Percentiles rank a stretch among this genome's conserved stretches.
phyloP scores from a whole-genome alignment of 2,329 filamentous ascomycete genomes.

The Paecilomyces sp. region DNA sequence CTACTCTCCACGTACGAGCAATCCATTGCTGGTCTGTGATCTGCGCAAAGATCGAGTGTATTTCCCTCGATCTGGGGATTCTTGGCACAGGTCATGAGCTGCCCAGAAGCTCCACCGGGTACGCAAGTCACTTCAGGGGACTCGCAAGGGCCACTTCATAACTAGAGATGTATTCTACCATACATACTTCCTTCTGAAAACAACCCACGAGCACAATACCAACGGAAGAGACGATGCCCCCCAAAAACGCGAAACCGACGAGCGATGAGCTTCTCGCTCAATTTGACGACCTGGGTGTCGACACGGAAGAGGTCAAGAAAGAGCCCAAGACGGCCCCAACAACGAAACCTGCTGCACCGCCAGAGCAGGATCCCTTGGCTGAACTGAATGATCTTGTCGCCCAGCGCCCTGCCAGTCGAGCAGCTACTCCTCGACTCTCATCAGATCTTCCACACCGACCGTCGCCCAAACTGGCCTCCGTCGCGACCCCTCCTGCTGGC shows the following conservation, averaged over 20 bases:
- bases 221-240: slow-evolving; percentile 10
- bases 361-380: slow-evolving; percentile 70
- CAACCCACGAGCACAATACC: not conserved
- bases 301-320: slow-evolving; percentile 17
- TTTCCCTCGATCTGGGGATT: slow-evolving; percentile 1
- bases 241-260: slow-evolving; percentile 33
- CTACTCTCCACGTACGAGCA: no score
- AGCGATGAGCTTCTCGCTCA: slow-evolving; percentile 45
- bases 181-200: not conserved
- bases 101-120: slow-evolving; percentile 1
- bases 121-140: slow-evolving; percentile 7
- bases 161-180: no score
- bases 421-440: slow-evolving; percentile 69
- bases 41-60: no score
- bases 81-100: slow-evolving; percentile 20
- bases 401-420: slow-evolving; percentile 62
- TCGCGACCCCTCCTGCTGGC: slow-evolving; percentile 33
- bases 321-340: slow-evolving; percentile 20
- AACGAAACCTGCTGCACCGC: slow-evolving; percentile 9
- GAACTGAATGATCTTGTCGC: slow-evolving; percentile 76
- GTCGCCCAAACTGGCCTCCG: slow-evolving; percentile 50
- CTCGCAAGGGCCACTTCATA: not conserved
- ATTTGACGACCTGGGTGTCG: slow-evolving; percentile 40
- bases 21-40: no score
- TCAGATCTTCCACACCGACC: slow-evolving; percentile 35